These are phyloP conservation scores for Picea sitchensis DNA, from an alignment of 75 land plant genomes.

Conservation along the genomic window DNA sequence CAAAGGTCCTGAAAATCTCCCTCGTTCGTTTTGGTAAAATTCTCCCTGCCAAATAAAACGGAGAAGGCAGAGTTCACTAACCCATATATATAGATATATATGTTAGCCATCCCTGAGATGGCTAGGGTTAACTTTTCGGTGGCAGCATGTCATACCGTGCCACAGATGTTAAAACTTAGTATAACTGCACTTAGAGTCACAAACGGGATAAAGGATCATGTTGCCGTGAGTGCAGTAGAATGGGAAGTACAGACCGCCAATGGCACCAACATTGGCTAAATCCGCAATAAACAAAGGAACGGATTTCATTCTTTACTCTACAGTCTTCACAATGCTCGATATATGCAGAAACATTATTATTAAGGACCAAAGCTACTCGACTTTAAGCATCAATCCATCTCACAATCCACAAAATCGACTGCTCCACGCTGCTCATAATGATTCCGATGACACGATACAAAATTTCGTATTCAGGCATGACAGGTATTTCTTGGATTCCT, in stretches of 20 bases:
- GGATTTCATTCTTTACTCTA: background rate
- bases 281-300: background rate
- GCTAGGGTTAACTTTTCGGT: too few species aligned
- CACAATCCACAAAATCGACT: background rate
- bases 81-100: too few species aligned
- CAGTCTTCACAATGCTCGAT: background rate
- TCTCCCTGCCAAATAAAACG: too few species aligned
- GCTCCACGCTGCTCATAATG: background rate
- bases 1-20: too few species aligned
- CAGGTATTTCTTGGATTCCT: background rate
- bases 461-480: background rate
- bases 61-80: too few species aligned
- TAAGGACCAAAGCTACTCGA: background rate
- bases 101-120: too few species aligned
- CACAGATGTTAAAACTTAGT: too few species aligned
- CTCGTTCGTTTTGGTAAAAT: too few species aligned
- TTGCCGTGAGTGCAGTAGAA: background rate
- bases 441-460: background rate
- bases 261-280: background rate
- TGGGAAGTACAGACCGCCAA: background rate
- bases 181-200: too few species aligned
- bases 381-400: background rate
- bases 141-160: too few species aligned
- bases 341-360: background rate
- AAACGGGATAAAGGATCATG: too few species aligned